phyloP scores from a whole-genome alignment of 495 filamentous ascomycete genomes.

The Sabuloglossum arenarium region DNA sequence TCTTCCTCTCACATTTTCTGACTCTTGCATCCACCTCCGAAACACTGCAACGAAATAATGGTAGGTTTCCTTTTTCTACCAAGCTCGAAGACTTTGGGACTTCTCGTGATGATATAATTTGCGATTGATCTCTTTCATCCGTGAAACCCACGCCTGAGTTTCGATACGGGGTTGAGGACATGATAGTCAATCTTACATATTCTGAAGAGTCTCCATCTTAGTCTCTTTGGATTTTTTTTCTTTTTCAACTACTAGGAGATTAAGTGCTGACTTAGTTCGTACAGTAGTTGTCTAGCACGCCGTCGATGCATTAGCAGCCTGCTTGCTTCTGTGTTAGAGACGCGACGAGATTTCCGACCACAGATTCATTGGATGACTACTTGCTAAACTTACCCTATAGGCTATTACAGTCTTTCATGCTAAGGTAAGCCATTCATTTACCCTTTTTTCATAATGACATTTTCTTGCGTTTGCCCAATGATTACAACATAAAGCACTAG shows the following conservation, averaged over 20 bases:
- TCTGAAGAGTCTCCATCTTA: conserved; percentile 35
- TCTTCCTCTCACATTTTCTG: not conserved
- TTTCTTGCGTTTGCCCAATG: conserved; percentile 27
- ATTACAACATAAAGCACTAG: conserved; percentile 63
- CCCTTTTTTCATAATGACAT: not conserved
- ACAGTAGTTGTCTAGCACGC: not conserved
- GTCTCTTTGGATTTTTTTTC: not conserved
- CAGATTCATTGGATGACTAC: not conserved
- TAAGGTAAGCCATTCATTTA: not conserved
- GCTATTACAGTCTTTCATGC: not conserved
- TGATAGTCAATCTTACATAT: conserved; percentile 98
- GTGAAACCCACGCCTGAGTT: conserved; percentile 73
- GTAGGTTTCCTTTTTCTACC: not conserved
- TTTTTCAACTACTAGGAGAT: not conserved
- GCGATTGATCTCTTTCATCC: conserved; percentile 64
- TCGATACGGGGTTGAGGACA: conserved; percentile 46
- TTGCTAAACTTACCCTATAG: not conserved
- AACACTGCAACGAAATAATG: not conserved
- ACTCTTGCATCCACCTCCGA: no score
- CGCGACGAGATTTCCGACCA: not conserved
- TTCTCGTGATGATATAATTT: conserved; percentile 86
- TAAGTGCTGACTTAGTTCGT: not conserved
- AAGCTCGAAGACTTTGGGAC: not conserved
- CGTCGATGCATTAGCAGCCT: no score
- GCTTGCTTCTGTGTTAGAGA: no score